Percentiles rank a stretch among this genome's conserved stretches.
Evolutionary conservation across 345 rosid genomes (phyloP).

Genomic region (Lepidium sativum): DNA sequence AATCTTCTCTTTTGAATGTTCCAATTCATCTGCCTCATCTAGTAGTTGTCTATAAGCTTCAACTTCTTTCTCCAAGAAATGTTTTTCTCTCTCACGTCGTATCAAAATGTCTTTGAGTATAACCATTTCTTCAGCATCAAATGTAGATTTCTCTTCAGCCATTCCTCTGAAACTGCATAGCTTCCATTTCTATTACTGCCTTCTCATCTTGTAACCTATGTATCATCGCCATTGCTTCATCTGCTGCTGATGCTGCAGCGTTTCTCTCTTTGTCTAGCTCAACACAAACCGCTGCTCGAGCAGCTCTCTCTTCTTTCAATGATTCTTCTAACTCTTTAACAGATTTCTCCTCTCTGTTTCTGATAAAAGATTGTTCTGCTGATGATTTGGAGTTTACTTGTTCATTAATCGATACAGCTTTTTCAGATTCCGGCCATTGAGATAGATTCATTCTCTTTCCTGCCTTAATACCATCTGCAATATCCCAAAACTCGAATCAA

Average conservation of each 20-base stretch:
- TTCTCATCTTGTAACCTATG: conserved; percentile 63
- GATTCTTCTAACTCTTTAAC: conserved; percentile 34
- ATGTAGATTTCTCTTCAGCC: conserved; percentile 68
- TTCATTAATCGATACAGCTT: conserved; percentile 7
- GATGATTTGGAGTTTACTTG: conserved; percentile 13
- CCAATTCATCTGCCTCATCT: conserved; percentile 32
- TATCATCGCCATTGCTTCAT: conserved; percentile 79
- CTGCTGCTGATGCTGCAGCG: conserved; percentile 68
- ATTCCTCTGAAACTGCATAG: conserved; percentile 73
- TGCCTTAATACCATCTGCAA: conserved; percentile 20
- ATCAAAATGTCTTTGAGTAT: conserved; percentile 68
- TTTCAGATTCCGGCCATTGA: conserved; percentile 23
- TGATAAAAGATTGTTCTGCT: conserved; percentile 9
- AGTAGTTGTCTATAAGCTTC: conserved; percentile 45
- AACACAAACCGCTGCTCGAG: conserved; percentile 39
- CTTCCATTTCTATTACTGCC: conserved; percentile 58
- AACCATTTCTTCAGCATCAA: conserved; percentile 65
- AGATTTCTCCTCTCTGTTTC: no score
- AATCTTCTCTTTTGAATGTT: conserved; percentile 10
- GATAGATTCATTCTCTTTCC: conserved; percentile 16
- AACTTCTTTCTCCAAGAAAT: conserved; percentile 67
- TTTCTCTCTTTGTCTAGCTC: conserved; percentile 73
- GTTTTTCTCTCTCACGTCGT: conserved; percentile 61
- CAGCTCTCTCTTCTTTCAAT: conserved; percentile 37
- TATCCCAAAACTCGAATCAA: not conserved